Evolutionary conservation across 1,284 basidiomycete species (phyloP).

Genomic region (Ustilago xerochloae): DNA sequence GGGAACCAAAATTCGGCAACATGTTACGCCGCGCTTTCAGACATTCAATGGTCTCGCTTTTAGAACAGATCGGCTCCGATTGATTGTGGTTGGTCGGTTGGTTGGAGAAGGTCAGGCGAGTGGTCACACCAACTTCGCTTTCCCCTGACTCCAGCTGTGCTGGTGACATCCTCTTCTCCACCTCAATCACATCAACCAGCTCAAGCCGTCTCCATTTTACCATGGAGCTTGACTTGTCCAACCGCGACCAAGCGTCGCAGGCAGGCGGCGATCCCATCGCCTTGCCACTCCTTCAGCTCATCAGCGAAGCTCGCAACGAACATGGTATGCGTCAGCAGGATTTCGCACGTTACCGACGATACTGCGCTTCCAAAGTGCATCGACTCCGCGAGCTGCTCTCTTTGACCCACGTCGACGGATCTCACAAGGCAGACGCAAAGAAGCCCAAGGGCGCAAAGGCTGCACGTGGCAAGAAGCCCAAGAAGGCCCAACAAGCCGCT

Average conservation of each 20-base stretch:
- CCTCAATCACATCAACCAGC: no score
- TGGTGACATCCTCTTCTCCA: no score
- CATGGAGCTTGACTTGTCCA: slow-evolving; percentile 46
- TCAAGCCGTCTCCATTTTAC: neutral
- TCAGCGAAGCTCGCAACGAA: slow-evolving; percentile 87
- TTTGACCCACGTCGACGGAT: slow-evolving; percentile 75
- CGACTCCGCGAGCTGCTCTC: slow-evolving; percentile 84
- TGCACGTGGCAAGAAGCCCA: slow-evolving; percentile 51
- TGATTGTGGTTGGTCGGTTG: no score
- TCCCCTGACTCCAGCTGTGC: no score
- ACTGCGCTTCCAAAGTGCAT: slow-evolving; percentile 89
- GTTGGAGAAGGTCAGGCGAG: slow-evolving; percentile 28
- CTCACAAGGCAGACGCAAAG: slow-evolving; percentile 27
- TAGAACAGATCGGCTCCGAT: slow-evolving; percentile 16
- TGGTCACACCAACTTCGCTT: neutral
- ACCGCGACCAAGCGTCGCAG: slow-evolving; percentile 24
- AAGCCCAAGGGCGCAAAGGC: slow-evolving; percentile 37
- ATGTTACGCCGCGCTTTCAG: neutral
- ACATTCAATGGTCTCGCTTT: neutral
- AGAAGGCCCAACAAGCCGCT: slow-evolving; percentile 44
- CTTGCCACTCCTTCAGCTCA: slow-evolving; percentile 78
- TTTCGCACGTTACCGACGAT: slow-evolving; percentile 83
- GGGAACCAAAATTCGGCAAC: neutral
- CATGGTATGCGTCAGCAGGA: slow-evolving; percentile 92
- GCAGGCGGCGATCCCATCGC: slow-evolving; percentile 34